A percentile compares a stretch with the other conserved stretches of the same genome.
These are phyloP conservation scores for Cryptococcus sp. DNA, from an alignment of 1,284 basidiomycete species.

Conservation along the genomic window DNA sequence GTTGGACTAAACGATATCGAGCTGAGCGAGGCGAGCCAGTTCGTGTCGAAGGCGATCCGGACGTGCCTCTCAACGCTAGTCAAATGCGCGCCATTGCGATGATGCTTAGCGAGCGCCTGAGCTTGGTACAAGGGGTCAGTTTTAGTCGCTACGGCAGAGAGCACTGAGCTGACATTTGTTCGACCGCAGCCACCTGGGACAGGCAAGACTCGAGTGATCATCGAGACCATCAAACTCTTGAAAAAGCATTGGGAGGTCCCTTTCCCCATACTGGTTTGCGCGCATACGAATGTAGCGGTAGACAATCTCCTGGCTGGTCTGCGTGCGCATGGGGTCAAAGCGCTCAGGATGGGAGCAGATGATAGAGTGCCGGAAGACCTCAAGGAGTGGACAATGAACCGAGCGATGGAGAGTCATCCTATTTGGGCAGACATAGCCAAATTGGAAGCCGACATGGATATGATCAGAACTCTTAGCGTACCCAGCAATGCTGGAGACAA, in stretches of 20 bases:
- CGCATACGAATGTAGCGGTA: slow-evolving; percentile 93
- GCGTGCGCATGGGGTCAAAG: slow-evolving; percentile 63
- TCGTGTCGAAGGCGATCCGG: slow-evolving; percentile 76
- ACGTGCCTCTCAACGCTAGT: slow-evolving; percentile 71
- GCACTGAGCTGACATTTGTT: slow-evolving; percentile 7
- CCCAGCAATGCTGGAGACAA: too few species aligned
- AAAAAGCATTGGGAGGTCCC: slow-evolving; percentile 82
- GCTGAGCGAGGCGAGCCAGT: slow-evolving; percentile 60
- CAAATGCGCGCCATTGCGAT: slow-evolving; percentile 80
- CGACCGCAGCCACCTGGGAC: slow-evolving; percentile 81
- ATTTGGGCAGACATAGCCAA: slow-evolving; percentile 57
- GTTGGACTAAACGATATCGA: slow-evolving; percentile 71
- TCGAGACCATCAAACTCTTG: slow-evolving; percentile 77
- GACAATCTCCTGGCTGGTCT: slow-evolving; percentile 82
- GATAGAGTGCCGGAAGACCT: slow-evolving; percentile 66
- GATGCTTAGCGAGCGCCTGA: slow-evolving; percentile 78
- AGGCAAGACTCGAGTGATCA: slow-evolving; percentile 87
- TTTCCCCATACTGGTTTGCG: slow-evolving; percentile 81
- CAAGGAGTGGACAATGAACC: slow-evolving; percentile 65
- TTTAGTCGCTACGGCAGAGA: background rate
- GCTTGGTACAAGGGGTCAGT: slow-evolving; percentile 83
- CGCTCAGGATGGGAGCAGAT: slow-evolving; percentile 72
- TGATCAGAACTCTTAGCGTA: background rate
- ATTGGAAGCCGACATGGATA: slow-evolving; percentile 29
- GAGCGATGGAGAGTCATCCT: slow-evolving; percentile 66